Evolutionary conservation across 108 stramenopile species (phyloP).

Genomic region (Cafeteria roenbergensis): DNA sequence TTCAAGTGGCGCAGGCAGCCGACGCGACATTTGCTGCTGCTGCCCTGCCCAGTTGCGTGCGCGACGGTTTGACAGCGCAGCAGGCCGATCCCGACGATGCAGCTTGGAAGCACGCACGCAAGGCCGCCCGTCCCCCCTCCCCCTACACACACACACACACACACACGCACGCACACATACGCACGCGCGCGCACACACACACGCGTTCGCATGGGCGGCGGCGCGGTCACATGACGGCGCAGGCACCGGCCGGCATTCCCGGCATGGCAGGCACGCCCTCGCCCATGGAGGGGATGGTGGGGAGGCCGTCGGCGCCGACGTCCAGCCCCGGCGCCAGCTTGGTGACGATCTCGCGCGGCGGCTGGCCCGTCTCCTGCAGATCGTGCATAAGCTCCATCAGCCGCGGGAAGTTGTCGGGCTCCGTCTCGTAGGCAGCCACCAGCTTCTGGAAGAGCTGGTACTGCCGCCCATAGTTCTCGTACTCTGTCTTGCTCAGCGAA

Average conservation of each 20-base stretch:
- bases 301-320: constrained; percentile 79
- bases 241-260: constrained; percentile 3
- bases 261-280: constrained; percentile 11
- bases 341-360: constrained; percentile 79
- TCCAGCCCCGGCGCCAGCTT: constrained; percentile 88
- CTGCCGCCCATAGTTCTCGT: constrained; percentile 55
- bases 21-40: too few relatives aligned
- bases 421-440: constrained; percentile 71
- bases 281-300: constrained; percentile 46
- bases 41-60: too few relatives aligned
- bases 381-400: constrained; percentile 32
- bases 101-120: too few relatives aligned
- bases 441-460: constrained; percentile 75
- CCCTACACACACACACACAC: too few relatives aligned
- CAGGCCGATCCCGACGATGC: too few relatives aligned
- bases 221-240: too few relatives aligned
- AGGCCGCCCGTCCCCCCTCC: too few relatives aligned
- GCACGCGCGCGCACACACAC: too few relatives aligned
- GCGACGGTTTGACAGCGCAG: too few relatives aligned
- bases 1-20: too few relatives aligned
- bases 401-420: constrained; percentile 67
- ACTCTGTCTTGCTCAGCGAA: constrained; percentile 43
- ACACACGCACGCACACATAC: too few relatives aligned
- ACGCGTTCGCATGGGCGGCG: too few relatives aligned
- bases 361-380: constrained; percentile 65